phyloP scores from a whole-genome alignment of 2,329 filamentous ascomycete genomes.

The Cucurbitaria berberidis region DNA sequence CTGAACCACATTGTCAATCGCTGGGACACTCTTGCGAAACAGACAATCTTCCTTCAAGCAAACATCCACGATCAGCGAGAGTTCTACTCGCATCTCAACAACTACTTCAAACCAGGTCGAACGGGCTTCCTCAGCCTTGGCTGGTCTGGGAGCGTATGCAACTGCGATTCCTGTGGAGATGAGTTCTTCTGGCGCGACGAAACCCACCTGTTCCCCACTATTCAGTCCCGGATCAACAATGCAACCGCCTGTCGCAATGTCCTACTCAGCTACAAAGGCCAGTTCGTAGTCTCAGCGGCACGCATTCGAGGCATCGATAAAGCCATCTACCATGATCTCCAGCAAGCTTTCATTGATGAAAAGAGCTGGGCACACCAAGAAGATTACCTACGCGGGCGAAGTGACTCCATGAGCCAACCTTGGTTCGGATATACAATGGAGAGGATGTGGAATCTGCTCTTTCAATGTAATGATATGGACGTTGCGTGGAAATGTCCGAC shows the following conservation, averaged over 20 bases:
- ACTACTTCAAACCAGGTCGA: constrained; percentile 45
- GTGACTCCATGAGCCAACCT: constrained; percentile 35
- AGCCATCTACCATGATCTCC: constrained; percentile 44
- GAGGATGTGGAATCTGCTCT: constrained; percentile 37
- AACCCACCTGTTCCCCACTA: constrained; percentile 46
- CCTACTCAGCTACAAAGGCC: constrained; percentile 55
- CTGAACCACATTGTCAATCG: constrained; percentile 53
- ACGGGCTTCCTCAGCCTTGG: constrained; percentile 57
- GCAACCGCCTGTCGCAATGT: constrained; percentile 40
- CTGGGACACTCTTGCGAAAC: constrained; percentile 53
- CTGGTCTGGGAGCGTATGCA: constrained; percentile 47
- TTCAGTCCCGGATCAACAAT: constrained; percentile 36
- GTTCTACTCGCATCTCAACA: constrained; percentile 46
- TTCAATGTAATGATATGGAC: constrained; percentile 36
- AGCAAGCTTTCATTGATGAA: constrained; percentile 28
- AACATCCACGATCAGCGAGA: constrained; percentile 49
- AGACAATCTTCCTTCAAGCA: constrained; percentile 58
- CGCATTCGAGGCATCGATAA: constrained; percentile 50
- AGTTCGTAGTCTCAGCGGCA: constrained; percentile 55
- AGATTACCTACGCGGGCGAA: constrained; percentile 26
- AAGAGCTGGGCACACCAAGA: constrained; percentile 38
- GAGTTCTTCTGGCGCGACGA: constrained; percentile 50
- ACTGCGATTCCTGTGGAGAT: constrained; percentile 51
- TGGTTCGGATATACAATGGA: constrained; percentile 39
- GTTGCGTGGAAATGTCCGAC: constrained; percentile 39